Evolutionary conservation across 1,284 basidiomycete genomes (phyloP).

Genomic region (Hymenochaete sp.): DNA sequence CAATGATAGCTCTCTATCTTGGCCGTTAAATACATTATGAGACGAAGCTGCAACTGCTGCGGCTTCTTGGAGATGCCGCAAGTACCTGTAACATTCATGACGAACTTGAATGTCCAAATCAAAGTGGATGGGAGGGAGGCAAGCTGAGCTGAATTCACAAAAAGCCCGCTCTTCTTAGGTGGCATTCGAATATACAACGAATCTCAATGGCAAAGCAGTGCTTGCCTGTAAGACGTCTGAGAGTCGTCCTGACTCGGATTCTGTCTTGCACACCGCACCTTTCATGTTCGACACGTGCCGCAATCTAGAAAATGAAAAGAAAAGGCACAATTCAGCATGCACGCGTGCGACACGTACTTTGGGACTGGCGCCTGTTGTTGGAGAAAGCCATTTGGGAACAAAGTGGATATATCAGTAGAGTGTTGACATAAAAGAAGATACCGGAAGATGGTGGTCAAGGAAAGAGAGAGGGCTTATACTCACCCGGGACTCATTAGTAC

Average conservation of each 20-base stretch:
- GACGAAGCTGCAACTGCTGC: slow-evolving; percentile 51
- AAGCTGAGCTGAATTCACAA: slow-evolving; percentile 45
- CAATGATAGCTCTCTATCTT: slow-evolving; percentile 31
- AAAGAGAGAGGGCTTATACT: too few species aligned
- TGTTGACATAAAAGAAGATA: too few species aligned
- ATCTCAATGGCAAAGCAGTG: slow-evolving; percentile 77
- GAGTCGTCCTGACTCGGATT: slow-evolving; percentile 67
- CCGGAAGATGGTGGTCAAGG: slow-evolving; percentile 18
- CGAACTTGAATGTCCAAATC: not conserved
- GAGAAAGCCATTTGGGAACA: slow-evolving; percentile 20
- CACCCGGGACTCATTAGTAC: too few species aligned
- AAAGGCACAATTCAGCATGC: not conserved
- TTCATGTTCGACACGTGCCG: slow-evolving; percentile 76
- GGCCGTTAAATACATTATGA: slow-evolving; percentile 30
- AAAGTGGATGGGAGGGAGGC: not conserved
- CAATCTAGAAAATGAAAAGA: slow-evolving; percentile 45
- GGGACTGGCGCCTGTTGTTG: slow-evolving; percentile 62
- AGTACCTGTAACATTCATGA: slow-evolving; percentile 40
- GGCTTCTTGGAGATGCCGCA: slow-evolving; percentile 70
- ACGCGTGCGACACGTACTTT: slow-evolving; percentile 39
- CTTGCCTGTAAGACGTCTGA: slow-evolving; percentile 72
- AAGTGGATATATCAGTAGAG: slow-evolving; percentile 12
- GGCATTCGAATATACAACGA: slow-evolving; percentile 83
- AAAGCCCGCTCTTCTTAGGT: slow-evolving; percentile 81
- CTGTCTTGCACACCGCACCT: slow-evolving; percentile 72